Evolutionary conservation across 2,329 filamentous ascomycete genomes (phyloP).

Genomic region (Microdochium bolleyi): DNA sequence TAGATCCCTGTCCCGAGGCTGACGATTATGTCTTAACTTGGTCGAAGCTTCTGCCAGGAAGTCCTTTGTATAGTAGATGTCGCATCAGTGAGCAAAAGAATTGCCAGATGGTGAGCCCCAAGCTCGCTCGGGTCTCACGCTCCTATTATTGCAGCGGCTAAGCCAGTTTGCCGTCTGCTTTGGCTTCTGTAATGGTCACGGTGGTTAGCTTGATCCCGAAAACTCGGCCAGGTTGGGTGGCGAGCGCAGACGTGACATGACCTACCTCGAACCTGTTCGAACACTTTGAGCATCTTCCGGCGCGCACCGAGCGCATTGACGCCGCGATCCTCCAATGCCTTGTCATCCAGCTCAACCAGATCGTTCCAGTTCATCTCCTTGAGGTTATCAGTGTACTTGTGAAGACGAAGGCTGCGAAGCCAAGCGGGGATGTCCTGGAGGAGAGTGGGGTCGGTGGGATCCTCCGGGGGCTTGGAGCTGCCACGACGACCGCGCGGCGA

Average conservation of each 20-base stretch:
- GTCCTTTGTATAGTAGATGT: neutral
- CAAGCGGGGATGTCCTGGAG: conserved; percentile 94
- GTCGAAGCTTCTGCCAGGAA: neutral
- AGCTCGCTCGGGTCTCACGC: neutral
- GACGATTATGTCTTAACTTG: neutral
- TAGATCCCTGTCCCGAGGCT: conserved; percentile 2
- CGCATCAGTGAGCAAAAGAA: neutral
- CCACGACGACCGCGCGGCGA: conserved; percentile 88
- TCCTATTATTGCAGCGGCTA: conserved; percentile 20
- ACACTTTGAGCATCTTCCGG: conserved; percentile 98
- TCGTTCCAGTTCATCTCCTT: conserved; percentile 98
- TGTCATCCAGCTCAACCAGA: conserved; percentile 83
- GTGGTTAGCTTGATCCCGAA: conserved; percentile 15
- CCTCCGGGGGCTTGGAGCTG: conserved; percentile 95
- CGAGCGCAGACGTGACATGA: conserved; percentile 2
- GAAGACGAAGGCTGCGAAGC: conserved; percentile 86
- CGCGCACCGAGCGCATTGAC: conserved; percentile 92
- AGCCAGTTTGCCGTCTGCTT: conserved; percentile 61
- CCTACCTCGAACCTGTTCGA: conserved; percentile 84
- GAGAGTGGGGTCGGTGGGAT: conserved; percentile 84
- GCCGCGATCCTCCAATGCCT: conserved; percentile 82
- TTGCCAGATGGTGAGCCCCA: neutral
- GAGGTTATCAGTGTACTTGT: conserved; percentile 98
- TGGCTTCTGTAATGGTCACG: conserved; percentile 47
- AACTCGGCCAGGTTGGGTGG: neutral